These are phyloP conservation scores for Ophidiomyces ophidiicola DNA, from an alignment of 2,329 filamentous ascomycete species.

Conservation along the genomic window DNA sequence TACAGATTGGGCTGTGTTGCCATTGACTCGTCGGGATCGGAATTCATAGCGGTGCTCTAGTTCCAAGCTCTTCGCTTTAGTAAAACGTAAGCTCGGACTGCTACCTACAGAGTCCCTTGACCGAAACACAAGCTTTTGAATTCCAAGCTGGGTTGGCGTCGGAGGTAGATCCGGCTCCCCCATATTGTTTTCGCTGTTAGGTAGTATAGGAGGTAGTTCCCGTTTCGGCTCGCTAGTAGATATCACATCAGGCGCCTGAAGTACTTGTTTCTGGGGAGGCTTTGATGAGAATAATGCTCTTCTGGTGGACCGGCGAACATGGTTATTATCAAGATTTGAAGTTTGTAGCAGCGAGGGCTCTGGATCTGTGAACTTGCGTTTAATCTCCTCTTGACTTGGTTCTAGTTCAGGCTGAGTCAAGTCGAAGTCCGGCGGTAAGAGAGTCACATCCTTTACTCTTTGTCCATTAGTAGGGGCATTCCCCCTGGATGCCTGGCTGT, in stretches of 20 bases:
- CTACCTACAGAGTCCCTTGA: slow-evolving; percentile 25
- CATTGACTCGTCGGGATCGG: slow-evolving; percentile 22
- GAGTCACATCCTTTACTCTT: background rate
- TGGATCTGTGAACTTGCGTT: background rate
- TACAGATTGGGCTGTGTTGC: slow-evolving; percentile 14
- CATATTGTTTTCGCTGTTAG: slow-evolving; percentile 17
- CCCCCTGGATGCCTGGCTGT: background rate
- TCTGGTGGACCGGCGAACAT: slow-evolving; percentile 2
- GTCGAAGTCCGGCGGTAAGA: background rate
- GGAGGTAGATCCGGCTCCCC: slow-evolving; percentile 53
- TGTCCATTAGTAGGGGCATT: background rate
- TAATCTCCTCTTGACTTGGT: background rate
- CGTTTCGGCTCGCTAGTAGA: background rate
- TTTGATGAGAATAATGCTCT: slow-evolving; percentile 1
- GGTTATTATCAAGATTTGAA: background rate
- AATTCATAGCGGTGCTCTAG: slow-evolving; percentile 18
- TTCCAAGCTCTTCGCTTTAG: slow-evolving; percentile 21
- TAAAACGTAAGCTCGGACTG: slow-evolving; percentile 27
- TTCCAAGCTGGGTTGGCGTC: slow-evolving; percentile 32
- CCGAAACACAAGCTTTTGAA: slow-evolving; percentile 26
- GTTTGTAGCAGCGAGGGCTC: background rate
- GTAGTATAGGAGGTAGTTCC: background rate
- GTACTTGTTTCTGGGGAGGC: background rate
- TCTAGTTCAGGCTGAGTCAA: background rate
- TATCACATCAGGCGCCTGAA: slow-evolving; percentile 10